Base-by-base conservation (phyloP, 2,329 filamentous ascomycete genomes). In the Pseudopithomyces chartarum region DNA sequence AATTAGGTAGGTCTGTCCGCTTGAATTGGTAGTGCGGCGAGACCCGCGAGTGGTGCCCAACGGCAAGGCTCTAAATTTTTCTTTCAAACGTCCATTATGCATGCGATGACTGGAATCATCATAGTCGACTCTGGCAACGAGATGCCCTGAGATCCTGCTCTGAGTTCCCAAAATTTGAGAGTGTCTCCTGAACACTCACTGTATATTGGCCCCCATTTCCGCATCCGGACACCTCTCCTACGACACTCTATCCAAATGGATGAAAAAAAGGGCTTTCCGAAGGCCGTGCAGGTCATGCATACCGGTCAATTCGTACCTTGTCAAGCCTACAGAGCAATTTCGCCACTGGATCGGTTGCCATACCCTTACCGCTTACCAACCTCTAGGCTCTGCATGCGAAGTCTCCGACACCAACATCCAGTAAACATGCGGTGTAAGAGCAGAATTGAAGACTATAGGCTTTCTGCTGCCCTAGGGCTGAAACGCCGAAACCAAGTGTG, bases 201-300 rank as follows among this genome's bases (percentile, higher is more conserved):
- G 61, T 52, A 59, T 46, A 51, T 56, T 52, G 54, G 60, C 60
- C 65, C 65, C 63, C 55, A 59, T 44, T 58, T 47, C 59, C 51
- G 46, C 26, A 48, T 59, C 55, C 26, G 49, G 52, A n/a, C 33
- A 40, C 44, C 45, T 56, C 17, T 52, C 52, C 29, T 54, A 51
- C 46, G 54, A 20, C 39, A 26, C 34, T 38, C 34, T 19, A 15
- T 49, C 43, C 32, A 38, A 43, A 40, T 49, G 52, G 44, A 48
- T 47, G 45, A 50, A 52, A 53, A 26, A 55, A 48, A 46, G 13
- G 44, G 22, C 11, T 51, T 49, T 52, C 26, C 29, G 48, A 50
- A 43, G 22, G 40, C 52, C 6, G 50, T 55, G 50, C 32, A 54
- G 50, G 45, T 45, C 48, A 58, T 39, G 22, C 46, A 19, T 51